Percentiles rank a stretch among this genome's conserved stretches.
Conservation (phyloP, 345 rosid genomes). For the Theobroma cacao region DNA sequence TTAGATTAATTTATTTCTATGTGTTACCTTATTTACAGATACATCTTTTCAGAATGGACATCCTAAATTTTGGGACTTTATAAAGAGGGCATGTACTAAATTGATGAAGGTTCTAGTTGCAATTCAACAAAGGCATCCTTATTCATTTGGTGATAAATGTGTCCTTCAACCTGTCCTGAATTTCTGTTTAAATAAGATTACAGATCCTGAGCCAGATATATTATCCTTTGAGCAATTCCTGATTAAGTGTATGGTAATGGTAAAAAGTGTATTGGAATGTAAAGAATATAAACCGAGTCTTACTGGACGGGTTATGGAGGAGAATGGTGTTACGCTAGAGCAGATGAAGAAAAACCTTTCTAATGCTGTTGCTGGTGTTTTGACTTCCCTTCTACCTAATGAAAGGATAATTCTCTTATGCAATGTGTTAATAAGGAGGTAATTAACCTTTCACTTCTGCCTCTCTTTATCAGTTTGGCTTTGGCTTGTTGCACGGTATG, state of each 20-base stretch:
- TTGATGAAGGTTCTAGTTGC: constrained; percentile 86
- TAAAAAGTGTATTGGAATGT: constrained; percentile 83
- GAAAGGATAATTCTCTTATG: constrained; percentile 80
- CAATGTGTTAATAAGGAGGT: constrained; percentile 92
- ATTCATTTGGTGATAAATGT: constrained; percentile 86
- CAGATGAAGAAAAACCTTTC: constrained; percentile 85
- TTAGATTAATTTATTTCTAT: constrained; percentile 2
- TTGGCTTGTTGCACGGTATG: neutral
- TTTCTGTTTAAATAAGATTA: constrained; percentile 88
- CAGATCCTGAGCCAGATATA: constrained; percentile 59
- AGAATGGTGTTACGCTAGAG: constrained; percentile 63
- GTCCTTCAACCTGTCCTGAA: constrained; percentile 78
- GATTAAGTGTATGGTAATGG: constrained; percentile 98
- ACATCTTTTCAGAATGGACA: constrained; percentile 63
- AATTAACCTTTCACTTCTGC: constrained; percentile 19
- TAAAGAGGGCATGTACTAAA: constrained; percentile 84
- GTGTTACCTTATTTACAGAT: constrained; percentile 45
- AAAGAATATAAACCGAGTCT: constrained; percentile 86
- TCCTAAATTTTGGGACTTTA: constrained; percentile 69
- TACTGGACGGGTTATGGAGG: constrained; percentile 92
- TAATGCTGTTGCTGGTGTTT: constrained; percentile 56
- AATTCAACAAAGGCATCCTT: constrained; percentile 90
- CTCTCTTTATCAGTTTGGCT: constrained; percentile 6
- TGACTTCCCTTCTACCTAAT: constrained; percentile 75
- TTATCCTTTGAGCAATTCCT: constrained; percentile 70